Conservation (phyloP, 306 rosid genomes). For the Carpinus viminea region DNA sequence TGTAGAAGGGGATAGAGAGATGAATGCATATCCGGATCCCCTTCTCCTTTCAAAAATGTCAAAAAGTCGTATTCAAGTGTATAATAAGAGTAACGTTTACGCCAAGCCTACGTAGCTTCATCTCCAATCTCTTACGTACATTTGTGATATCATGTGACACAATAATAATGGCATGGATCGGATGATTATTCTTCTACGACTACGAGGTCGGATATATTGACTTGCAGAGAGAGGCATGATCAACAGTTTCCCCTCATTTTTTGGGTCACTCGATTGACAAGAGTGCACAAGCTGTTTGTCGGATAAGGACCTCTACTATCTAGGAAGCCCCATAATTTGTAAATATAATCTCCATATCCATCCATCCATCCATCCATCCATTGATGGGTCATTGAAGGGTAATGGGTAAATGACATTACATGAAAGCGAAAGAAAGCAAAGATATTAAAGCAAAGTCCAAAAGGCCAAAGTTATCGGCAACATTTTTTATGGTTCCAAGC, state of each 20-base stretch:
- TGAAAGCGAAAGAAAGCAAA: constrained; percentile 37
- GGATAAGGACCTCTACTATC: constrained; percentile 33
- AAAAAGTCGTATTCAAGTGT: too few relatives aligned
- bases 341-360: not conserved
- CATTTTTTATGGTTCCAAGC: constrained; percentile 26
- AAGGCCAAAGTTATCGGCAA: constrained; percentile 47
- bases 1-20: too few relatives aligned
- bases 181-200: constrained; percentile 22
- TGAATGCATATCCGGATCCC: too few relatives aligned
- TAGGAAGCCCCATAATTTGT: constrained; percentile 25
- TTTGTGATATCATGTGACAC: not conserved
- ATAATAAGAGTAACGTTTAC: too few relatives aligned
- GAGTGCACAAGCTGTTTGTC: constrained; percentile 43
- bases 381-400: too few relatives aligned
- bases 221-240: constrained; percentile 25
- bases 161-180: not conserved
- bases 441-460: constrained; percentile 28
- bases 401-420: constrained; percentile 17
- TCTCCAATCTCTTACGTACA: too few relatives aligned
- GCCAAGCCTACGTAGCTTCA: too few relatives aligned
- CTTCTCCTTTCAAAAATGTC: too few relatives aligned
- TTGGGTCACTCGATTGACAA: constrained; percentile 64
- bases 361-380: too few relatives aligned
- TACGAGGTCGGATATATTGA: constrained; percentile 31
- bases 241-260: constrained; percentile 45